These are phyloP conservation scores for Adenanthera pavonina DNA, from an alignment of 306 rosid genomes.

Conservation along the genomic window DNA sequence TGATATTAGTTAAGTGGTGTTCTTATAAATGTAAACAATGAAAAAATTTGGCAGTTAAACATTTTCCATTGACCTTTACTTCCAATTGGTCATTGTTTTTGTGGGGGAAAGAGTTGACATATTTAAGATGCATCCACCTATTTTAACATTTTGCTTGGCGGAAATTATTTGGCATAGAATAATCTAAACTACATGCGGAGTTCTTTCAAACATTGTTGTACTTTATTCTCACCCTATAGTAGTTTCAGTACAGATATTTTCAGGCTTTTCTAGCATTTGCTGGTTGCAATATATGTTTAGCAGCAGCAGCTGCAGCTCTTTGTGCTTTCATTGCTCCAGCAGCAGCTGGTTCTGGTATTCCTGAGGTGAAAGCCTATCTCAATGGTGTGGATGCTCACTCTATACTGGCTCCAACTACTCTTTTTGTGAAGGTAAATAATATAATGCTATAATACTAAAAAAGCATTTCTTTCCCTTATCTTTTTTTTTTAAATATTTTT, in stretches of 20 bases:
- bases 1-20: background rate
- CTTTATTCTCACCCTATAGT: constrained; percentile 40
- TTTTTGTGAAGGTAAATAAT: constrained; percentile 77
- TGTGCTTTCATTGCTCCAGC: constrained; percentile 93
- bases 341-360: constrained; percentile 96
- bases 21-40: background rate
- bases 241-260: constrained; percentile 62
- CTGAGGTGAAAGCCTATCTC: constrained; percentile 96
- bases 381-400: constrained; percentile 84
- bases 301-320: constrained; percentile 67
- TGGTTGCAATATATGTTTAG: constrained; percentile 63
- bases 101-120: constrained; percentile 14
- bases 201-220: constrained; percentile 19
- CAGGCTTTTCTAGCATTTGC: constrained; percentile 69
- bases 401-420: constrained; percentile 84
- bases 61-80: background rate
- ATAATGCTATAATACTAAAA: constrained; percentile 8
- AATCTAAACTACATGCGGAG: constrained; percentile 17
- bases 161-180: constrained; percentile 27
- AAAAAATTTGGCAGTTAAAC: background rate
- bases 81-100: background rate
- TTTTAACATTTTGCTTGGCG: background rate
- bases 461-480: background rate
- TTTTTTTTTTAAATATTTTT: background rate
- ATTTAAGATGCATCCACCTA: constrained; percentile 5